Evolutionary conservation across 2,329 filamentous ascomycete genomes (phyloP), one percentile per base, ranked within the genome.

Genomic region (Chaetoscypha palmicola): DNA sequence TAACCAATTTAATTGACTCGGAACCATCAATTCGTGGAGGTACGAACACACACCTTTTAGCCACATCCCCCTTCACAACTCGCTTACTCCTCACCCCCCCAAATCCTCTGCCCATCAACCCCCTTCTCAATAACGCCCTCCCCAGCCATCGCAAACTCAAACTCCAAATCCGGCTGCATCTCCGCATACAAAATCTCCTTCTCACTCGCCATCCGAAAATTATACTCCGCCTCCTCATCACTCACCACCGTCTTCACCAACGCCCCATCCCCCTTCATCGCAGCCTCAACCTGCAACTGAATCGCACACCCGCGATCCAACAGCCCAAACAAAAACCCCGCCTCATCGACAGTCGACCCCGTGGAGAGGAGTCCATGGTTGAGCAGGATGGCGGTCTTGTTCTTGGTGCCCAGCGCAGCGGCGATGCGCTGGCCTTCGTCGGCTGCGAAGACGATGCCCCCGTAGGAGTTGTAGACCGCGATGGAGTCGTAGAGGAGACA

Each of bases 361-460:
- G 86, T 82, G 0, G 81, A 85, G 39, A 88, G 63, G 26, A 89
- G 65, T 0, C 84, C 84, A 62, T 88, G 83, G 59, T 87, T 88
- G 51, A 81, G 69, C 39, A 87, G 65, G 36, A 87, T 79, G 50
- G 77, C 70, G 1, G 72, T 81, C 38, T 61, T 62, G 37, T 59
- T 83, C 52, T 75, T 74, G 1, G 68, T 62, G 0, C 82, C 82
- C 1, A 89, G 66, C 0, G 81, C 74, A 9, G 66, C 66, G 2
- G 82, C 82, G 49, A 88, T 77, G 32, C 73, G 68, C 52, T 72
- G 64, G 1, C 82, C 82, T 59, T 88, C 83, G 44, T 76, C 76
- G n/a, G 68, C 69, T 1, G 67, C 72, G 23, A 83, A 68, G 0
- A 83, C 79, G 2, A 83, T 71, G 3, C 79, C 79, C 3, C 78